phyloP scores from a whole-genome alignment of 306 rosid genomes.

The Begonia masoniana region DNA sequence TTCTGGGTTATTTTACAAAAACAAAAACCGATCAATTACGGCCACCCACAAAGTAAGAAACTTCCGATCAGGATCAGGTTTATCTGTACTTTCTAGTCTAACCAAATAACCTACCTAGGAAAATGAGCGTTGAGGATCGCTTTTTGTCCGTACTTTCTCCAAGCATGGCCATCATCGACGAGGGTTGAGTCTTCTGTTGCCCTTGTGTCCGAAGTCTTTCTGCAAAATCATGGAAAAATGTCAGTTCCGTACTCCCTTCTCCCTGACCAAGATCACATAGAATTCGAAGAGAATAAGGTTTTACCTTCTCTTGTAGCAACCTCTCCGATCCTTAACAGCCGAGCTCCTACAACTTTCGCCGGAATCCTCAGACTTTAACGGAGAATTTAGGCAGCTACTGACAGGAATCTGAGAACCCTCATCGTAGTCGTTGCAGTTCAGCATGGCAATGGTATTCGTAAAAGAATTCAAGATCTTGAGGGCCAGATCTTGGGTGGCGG shows the following conservation, averaged over 20 bases:
- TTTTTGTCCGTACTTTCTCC: constrained; percentile 16
- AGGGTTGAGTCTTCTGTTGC: background rate
- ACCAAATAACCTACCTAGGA: background rate
- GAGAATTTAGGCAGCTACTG: constrained; percentile 9
- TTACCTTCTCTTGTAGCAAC: background rate
- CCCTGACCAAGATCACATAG: too few relatives aligned
- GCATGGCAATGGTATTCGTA: background rate
- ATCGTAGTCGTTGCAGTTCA: background rate
- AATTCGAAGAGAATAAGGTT: too few relatives aligned
- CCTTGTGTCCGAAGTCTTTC: too few relatives aligned
- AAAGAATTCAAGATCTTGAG: constrained; percentile 1
- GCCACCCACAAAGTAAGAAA: background rate
- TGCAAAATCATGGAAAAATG: too few relatives aligned
- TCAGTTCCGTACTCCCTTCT: too few relatives aligned
- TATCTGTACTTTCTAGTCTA: too few relatives aligned
- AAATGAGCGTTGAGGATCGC: constrained; percentile 6
- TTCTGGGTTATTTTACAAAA: constrained; percentile 18
- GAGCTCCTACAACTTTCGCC: background rate
- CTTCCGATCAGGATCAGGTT: background rate
- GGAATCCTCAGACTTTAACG: constrained; percentile 13
- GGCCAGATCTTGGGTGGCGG: background rate
- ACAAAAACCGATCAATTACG: background rate
- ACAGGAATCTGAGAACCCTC: background rate
- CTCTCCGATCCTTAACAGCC: background rate
- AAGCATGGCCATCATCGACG: constrained; percentile 13